Evolutionary conservation across 345 rosid genomes (phyloP).

Genomic region (Moricandia arvensis): DNA sequence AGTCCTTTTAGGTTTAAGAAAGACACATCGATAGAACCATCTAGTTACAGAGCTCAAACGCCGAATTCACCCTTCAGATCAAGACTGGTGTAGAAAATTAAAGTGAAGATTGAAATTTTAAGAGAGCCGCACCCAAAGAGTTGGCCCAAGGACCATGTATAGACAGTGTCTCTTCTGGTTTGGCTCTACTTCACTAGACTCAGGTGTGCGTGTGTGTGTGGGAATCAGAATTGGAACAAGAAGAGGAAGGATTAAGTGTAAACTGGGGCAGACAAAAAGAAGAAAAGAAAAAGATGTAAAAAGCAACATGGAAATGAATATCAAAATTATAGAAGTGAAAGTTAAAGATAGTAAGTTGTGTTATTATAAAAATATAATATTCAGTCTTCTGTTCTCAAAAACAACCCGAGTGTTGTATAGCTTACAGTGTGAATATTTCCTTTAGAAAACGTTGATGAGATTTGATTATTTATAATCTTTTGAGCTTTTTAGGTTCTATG

Average conservation of each 20-base stretch:
- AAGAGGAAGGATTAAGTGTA: not conserved
- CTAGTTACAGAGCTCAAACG: constrained; percentile 47
- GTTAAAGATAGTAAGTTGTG: constrained; percentile 29
- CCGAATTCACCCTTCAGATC: constrained; percentile 55
- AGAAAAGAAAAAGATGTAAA: constrained; percentile 16
- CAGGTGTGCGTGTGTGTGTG: not conserved
- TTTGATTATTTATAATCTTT: not conserved
- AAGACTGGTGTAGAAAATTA: constrained; percentile 44
- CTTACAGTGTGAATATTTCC: constrained; percentile 16
- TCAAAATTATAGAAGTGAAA: constrained; percentile 25
- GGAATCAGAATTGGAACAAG: constrained; percentile 21
- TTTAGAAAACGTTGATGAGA: not conserved
- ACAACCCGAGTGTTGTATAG: not conserved
- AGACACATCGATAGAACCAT: constrained; percentile 46
- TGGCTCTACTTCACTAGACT: constrained; percentile 11
- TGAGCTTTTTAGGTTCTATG: no score
- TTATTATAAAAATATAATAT: constrained; percentile 16
- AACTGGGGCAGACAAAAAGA: no score
- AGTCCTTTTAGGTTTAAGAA: constrained; percentile 48
- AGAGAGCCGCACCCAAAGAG: not conserved
- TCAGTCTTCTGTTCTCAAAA: constrained; percentile 17
- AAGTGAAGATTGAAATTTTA: not conserved
- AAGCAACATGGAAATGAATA: constrained; percentile 32
- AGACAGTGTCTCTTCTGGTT: constrained; percentile 1
- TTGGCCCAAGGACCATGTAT: constrained; percentile 15